Evolutionary conservation across 1,284 basidiomycete species (phyloP).

Genomic region (Ganoderma multipileum): DNA sequence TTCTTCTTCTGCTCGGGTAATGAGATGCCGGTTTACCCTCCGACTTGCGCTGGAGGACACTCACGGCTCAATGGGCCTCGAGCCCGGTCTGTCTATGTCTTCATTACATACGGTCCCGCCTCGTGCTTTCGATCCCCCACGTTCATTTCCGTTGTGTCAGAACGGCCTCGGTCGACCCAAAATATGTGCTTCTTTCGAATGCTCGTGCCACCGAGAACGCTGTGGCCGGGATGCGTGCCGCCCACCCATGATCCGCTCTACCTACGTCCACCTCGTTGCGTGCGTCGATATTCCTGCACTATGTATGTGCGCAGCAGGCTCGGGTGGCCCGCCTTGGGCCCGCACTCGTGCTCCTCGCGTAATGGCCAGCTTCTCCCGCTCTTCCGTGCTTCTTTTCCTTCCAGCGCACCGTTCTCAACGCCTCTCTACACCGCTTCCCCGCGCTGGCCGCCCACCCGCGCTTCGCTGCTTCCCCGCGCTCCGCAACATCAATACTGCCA

Average conservation of each 20-base stretch:
- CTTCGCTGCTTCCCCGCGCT: slow-evolving; percentile 3
- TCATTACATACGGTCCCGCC: neutral
- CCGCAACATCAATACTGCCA: neutral
- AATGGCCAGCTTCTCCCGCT: neutral
- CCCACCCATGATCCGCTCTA: neutral
- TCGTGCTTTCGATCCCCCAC: neutral
- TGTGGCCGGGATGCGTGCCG: neutral
- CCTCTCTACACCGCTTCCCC: slow-evolving; percentile 9
- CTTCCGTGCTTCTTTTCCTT: neutral
- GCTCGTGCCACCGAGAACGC: neutral
- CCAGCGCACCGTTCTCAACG: slow-evolving; percentile 4
- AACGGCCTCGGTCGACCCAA: neutral
- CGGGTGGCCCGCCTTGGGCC: neutral
- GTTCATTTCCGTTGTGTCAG: neutral
- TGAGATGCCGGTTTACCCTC: neutral
- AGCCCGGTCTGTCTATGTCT: neutral
- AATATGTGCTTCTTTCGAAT: neutral
- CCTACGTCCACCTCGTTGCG: neutral
- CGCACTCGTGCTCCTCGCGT: neutral
- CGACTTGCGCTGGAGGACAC: neutral
- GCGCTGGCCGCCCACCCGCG: neutral
- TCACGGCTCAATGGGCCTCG: neutral
- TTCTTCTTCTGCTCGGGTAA: neutral
- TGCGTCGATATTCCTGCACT: neutral
- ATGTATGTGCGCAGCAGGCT: neutral